Percentiles rank a stretch among this genome's conserved stretches.
phyloP scores from a whole-genome alignment of 306 rosid species.

The Quercus cerris region DNA sequence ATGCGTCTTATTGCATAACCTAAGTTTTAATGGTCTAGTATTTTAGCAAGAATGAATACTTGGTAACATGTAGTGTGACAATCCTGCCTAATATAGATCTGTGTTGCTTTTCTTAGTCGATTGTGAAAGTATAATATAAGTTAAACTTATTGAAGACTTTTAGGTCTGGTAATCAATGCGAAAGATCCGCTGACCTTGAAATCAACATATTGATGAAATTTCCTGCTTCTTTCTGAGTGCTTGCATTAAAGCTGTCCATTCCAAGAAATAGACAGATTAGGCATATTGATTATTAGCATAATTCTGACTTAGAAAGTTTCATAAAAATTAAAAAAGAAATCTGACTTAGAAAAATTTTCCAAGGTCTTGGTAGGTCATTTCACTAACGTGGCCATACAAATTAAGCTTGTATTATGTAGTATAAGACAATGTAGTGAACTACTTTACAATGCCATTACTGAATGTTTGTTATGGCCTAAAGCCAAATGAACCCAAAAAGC shows the following conservation, averaged over 20 bases:
- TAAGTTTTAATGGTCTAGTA: not conserved
- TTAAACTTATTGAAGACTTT: not conserved
- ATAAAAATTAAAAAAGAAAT: too few relatives aligned
- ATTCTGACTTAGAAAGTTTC: slow-evolving; percentile 10
- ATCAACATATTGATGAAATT: not conserved
- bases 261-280: slow-evolving; percentile 7
- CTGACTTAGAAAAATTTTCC: slow-evolving; percentile 11
- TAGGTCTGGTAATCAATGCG: not conserved
- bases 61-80: not conserved
- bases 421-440: slow-evolving; percentile 2
- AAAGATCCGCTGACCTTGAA: slow-evolving; percentile 5
- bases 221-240: not conserved
- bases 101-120: not conserved
- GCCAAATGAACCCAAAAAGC: not conserved
- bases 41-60: not conserved
- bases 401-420: not conserved
- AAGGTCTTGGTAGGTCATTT: slow-evolving; percentile 17
- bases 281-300: not conserved
- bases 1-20: not conserved
- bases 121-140: not conserved
- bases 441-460: slow-evolving; percentile 12
- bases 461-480: not conserved
- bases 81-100: not conserved
- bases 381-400: not conserved
- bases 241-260: slow-evolving; percentile 17